Base-by-base conservation (phyloP, 192 early-diverging fungal species). In the Coemansia sp. region DNA sequence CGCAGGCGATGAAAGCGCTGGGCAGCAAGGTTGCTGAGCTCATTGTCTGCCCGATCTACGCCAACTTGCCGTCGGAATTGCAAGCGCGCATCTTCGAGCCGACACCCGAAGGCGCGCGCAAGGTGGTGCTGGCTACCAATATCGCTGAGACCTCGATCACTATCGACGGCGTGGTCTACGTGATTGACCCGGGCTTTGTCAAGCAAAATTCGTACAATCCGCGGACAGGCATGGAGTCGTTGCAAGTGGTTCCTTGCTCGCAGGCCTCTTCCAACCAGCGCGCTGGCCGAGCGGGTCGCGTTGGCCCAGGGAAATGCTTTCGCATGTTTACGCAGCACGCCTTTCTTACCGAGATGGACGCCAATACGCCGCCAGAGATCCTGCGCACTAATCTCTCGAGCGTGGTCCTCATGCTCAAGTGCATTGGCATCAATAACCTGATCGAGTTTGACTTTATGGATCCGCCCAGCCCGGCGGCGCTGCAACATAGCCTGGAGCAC, bases 111-210 rank as follows among this genome's bases (percentile, higher is more conserved):
- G 93, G 93, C 1, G 86, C 89, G 0, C 88, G 97, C 36, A 99
- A 99, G 70, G 91, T 95, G 18, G 94, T 99, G 20, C 70, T 99
- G 39, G 95, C 97, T 1, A 99, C 97, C 55, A 99, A 99, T 77
- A 97, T 99, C 86, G 97, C 97, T 6, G 97, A 99, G 73, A 99
- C 97, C 0, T 93, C 91, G 2, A 95, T 99, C 66, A 99, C 97
- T 0, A 93, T 96, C 38, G 94, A 99, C 68, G 96, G 97, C 38
- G 90, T 99, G 36, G 85, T 92, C 14, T 99, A 90, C 84, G 97
- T 99, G 21, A 95, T 99, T 53, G 97, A 99, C 72, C 95, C 97
- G 7, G 97, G 97, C 0, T 97, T 98, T 81, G 91, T 90, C 56
- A 99, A 99, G 85, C 92, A 96, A 77, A 93, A 94, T 68, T 87